A percentile compares a stretch with the other conserved stretches of the same genome.
Evolutionary conservation across 225 moss, liverwort and hornwort genomes (phyloP).

Genomic region (Ulota crispa): DNA sequence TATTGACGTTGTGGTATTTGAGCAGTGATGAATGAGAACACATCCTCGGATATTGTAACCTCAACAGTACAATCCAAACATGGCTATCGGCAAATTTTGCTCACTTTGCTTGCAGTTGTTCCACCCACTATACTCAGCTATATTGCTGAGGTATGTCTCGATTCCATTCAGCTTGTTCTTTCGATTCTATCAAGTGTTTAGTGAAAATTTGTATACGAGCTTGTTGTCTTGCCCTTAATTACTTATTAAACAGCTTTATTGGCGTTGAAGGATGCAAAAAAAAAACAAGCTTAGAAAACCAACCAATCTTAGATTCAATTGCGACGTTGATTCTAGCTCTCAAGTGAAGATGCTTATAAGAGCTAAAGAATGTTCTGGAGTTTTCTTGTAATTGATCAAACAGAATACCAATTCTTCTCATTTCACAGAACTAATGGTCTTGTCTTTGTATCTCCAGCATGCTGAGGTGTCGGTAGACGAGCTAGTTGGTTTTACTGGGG

Average conservation of each 20-base stretch:
- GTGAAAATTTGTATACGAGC: neutral
- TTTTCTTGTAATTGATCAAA: neutral
- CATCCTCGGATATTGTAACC: constrained; percentile 23
- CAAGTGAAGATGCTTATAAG: neutral
- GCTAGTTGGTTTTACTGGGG: constrained; percentile 86
- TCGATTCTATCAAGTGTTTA: neutral
- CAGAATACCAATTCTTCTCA: neutral
- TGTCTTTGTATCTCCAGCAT: constrained; percentile 53
- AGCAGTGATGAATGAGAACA: constrained; percentile 37
- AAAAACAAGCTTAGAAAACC: neutral
- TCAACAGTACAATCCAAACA: constrained; percentile 29
- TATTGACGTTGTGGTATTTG: constrained; percentile 23
- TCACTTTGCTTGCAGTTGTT: constrained; percentile 63
- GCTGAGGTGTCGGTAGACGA: constrained; percentile 81
- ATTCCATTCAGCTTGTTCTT: neutral
- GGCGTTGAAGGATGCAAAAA: neutral
- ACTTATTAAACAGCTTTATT: neutral
- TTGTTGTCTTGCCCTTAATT: neutral
- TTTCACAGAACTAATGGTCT: neutral
- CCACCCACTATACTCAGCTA: constrained; percentile 56
- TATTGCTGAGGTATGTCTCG: constrained; percentile 45
- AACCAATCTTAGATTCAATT: neutral
- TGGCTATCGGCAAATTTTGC: constrained; percentile 34
- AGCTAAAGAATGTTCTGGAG: neutral
- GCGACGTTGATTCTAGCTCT: neutral